These are phyloP conservation scores for Immersiporthe knoxdaviesiana DNA, from an alignment of 2,329 filamentous ascomycete species.

Conservation along the genomic window DNA sequence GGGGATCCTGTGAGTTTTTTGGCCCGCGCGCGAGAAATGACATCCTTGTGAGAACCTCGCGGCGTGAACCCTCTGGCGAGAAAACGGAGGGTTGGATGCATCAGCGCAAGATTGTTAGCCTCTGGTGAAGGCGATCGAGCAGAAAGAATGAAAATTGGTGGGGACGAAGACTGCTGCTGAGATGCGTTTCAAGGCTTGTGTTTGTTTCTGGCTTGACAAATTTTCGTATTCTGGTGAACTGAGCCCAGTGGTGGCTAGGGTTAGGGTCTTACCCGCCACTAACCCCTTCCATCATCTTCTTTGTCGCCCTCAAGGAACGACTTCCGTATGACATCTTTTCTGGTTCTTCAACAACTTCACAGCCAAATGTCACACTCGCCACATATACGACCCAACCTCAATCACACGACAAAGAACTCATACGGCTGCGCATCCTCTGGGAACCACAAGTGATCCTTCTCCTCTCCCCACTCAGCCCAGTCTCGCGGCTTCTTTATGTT, in stretches of 20 bases:
- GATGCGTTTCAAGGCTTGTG: neutral
- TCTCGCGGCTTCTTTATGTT: no score
- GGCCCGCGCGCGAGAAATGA: neutral
- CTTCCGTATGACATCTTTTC: no score
- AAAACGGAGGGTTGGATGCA: neutral
- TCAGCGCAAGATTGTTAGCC: neutral
- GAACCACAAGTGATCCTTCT: constrained; percentile 21
- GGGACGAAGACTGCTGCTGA: no score
- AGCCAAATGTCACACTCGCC: no score
- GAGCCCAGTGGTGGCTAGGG: neutral
- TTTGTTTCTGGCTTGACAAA: no score
- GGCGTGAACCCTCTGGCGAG: neutral
- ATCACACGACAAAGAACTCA: constrained; percentile 14
- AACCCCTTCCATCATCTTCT: neutral
- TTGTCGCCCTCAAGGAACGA: no score
- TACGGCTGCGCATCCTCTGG: neutral
- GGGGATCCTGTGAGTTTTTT: rapidly evolving
- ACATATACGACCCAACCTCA: no score
- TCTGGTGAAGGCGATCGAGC: neutral
- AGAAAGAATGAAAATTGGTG: neutral
- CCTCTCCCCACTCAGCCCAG: no score
- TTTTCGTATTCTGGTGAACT: neutral
- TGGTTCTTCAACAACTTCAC: no score
- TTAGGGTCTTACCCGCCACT: neutral
- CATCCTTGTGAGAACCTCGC: neutral